phyloP scores from a whole-genome alignment of 2,329 filamentous ascomycete genomes.

The Claviceps spartinae region DNA sequence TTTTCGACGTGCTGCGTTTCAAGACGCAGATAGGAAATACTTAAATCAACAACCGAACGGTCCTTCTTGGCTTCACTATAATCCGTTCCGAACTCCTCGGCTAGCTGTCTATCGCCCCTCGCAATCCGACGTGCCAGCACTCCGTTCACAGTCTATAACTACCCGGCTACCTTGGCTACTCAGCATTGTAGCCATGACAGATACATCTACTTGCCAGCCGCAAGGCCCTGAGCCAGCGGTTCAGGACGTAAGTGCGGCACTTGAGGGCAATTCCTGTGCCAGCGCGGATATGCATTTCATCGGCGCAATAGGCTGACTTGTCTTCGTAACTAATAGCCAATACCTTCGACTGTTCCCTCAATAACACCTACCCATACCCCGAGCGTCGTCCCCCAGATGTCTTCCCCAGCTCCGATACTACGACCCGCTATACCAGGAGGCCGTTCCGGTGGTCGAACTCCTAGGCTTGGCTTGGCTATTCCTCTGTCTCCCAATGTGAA shows the following conservation, averaged over 20 bases:
- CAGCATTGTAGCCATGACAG: constrained; percentile 13
- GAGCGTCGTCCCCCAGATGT: constrained; percentile 44
- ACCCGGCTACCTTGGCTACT: constrained; percentile 7
- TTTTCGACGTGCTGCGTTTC: neutral
- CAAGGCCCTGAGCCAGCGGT: constrained; percentile 9
- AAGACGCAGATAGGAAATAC: neutral
- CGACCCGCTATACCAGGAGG: constrained; percentile 68
- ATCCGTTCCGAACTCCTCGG: neutral
- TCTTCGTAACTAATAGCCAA: constrained; percentile 8
- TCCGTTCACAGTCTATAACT: constrained; percentile 3
- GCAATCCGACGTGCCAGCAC: constrained; percentile 1
- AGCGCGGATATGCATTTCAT: neutral
- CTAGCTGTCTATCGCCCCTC: neutral
- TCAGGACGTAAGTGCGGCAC: constrained; percentile 9
- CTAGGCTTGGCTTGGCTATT: constrained; percentile 77
- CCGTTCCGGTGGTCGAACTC: constrained; percentile 51
- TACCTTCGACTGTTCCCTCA: constrained; percentile 10
- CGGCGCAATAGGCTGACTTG: neutral
- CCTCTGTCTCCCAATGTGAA: constrained; percentile 75
- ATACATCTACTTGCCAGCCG: constrained; percentile 11
- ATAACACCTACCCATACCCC: constrained; percentile 19
- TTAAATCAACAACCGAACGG: neutral
- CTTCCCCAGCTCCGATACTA: constrained; percentile 65
- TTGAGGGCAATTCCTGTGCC: neutral
- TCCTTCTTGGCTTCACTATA: neutral